Conservation (phyloP, 2,329 filamentous ascomycete genomes). For the Ceratocystis lukuohia region DNA sequence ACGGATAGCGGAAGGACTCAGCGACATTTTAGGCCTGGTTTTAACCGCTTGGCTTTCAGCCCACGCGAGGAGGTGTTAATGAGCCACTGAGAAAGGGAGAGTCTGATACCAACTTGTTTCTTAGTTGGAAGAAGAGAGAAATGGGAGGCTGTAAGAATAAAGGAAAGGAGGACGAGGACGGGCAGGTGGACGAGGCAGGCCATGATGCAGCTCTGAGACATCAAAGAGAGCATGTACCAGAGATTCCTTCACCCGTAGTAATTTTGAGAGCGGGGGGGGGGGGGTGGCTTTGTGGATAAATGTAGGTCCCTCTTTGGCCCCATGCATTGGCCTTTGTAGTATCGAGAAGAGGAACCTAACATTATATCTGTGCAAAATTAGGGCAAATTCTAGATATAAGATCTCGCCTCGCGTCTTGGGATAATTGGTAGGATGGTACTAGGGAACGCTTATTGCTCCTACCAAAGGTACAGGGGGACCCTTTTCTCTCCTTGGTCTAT, state of each 20-base stretch:
- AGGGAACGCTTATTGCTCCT: conserved; percentile 1
- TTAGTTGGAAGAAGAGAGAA: background rate
- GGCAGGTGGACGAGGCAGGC: background rate
- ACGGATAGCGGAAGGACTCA: background rate
- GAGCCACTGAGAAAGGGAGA: background rate
- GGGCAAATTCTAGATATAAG: background rate
- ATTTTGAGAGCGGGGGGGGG: background rate
- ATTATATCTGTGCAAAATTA: background rate
- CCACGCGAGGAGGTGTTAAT: background rate
- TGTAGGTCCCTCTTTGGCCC: background rate
- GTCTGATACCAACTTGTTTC: background rate
- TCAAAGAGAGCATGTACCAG: background rate
- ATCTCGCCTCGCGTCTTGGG: background rate
- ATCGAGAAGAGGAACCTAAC: background rate
- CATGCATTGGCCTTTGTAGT: background rate
- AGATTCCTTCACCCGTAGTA: conserved; percentile 4
- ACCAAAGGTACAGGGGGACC: background rate
- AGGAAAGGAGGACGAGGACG: background rate
- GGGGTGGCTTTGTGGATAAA: background rate
- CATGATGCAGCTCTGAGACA: conserved; percentile 3
- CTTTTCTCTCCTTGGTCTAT: background rate
- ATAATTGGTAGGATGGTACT: background rate
- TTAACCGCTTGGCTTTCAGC: background rate
- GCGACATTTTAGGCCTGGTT: background rate
- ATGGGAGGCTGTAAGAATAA: background rate